phyloP scores from a whole-genome alignment of 2,329 filamentous ascomycete species.

The Colletotrichum navitas region DNA sequence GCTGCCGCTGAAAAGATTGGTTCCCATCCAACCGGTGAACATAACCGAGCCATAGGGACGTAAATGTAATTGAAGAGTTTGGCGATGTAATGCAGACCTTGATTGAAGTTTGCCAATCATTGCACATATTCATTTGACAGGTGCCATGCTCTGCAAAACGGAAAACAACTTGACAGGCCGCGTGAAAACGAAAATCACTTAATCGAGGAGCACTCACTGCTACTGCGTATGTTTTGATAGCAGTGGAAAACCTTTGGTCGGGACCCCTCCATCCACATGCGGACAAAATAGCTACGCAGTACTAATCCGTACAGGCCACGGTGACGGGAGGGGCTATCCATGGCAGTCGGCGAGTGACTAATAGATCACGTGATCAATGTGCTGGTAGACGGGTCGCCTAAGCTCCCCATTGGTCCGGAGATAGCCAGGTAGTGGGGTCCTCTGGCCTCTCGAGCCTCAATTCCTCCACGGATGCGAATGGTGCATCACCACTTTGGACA shows the following conservation, averaged over 20 bases:
- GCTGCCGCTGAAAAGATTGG: neutral
- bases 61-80: neutral
- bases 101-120: neutral
- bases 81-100: neutral
- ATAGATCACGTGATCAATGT: neutral
- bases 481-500: constrained; percentile 40
- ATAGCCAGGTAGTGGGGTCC: constrained; percentile 28
- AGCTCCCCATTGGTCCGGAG: constrained; percentile 34
- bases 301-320: constrained; percentile 6
- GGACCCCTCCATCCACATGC: constrained; percentile 26
- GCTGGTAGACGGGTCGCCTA: neutral
- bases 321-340: constrained; percentile 25
- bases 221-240: too few species aligned
- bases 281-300: neutral
- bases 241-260: constrained; percentile 4
- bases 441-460: constrained; percentile 39
- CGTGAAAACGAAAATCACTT: neutral
- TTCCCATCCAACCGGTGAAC: too few species aligned
- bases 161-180: too few species aligned
- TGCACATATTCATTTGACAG: neutral
- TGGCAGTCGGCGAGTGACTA: constrained; percentile 17
- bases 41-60: too few species aligned
- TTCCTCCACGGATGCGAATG: constrained; percentile 41
- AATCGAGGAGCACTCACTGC: neutral
- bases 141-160: neutral